These are phyloP conservation scores for Hypoxylon fragiforme DNA, from an alignment of 495 filamentous ascomycete species.

Conservation along the genomic window DNA sequence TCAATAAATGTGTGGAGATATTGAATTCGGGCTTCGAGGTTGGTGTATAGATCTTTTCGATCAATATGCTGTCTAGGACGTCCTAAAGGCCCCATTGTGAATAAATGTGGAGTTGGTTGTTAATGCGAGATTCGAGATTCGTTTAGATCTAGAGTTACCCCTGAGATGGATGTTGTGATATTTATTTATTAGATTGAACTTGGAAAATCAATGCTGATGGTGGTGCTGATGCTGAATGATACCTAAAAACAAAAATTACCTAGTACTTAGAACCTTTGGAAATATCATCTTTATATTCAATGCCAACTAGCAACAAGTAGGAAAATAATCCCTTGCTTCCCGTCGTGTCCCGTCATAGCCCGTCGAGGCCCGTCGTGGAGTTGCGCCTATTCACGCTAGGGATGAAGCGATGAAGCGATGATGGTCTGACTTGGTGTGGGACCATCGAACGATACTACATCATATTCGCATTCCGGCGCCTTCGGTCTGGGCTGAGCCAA, in stretches of 20 bases:
- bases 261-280: no score
- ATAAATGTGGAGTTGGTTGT: not conserved
- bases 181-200: no score
- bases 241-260: no score
- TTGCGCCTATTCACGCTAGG: not conserved
- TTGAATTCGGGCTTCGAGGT: constrained; percentile 65
- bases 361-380: no score
- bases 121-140: not conserved
- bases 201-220: no score
- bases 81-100: constrained; percentile 20
- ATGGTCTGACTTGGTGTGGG: constrained; percentile 32
- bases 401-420: constrained; percentile 19
- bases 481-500: constrained; percentile 22
- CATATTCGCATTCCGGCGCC: constrained; percentile 13
- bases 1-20: constrained; percentile 75
- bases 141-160: not conserved
- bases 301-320: not conserved
- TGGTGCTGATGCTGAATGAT: no score
- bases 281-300: not conserved
- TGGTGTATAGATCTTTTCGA: constrained; percentile 69
- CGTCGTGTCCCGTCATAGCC: no score
- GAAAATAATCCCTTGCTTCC: not conserved
- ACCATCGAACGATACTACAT: constrained; percentile 34
- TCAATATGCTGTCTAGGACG: constrained; percentile 63
- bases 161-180: no score